Conservation (phyloP, 768 basidiomycete genomes). For the Panaeolus papilionaceus region DNA sequence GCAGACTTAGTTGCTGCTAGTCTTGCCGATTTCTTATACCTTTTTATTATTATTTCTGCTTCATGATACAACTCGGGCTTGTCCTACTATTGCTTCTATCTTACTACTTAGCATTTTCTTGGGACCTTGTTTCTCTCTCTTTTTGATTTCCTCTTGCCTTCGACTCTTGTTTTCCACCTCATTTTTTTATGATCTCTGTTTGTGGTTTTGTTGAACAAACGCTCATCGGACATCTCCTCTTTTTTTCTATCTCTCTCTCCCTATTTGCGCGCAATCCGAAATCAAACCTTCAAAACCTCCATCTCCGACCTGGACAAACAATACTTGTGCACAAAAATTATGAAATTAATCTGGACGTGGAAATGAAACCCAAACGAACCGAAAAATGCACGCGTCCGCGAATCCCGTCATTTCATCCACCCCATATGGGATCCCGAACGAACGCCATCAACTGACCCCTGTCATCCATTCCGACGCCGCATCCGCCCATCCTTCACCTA, state of each 20-base stretch:
- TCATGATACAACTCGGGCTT: slow-evolving; percentile 2
- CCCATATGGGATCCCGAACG: not conserved
- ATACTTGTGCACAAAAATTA: not conserved
- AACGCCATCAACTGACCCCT: not conserved
- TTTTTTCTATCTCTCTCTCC: not conserved
- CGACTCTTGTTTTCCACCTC: not conserved
- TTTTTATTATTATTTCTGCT: slow-evolving; percentile 2
- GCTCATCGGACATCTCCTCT: slow-evolving; percentile 6
- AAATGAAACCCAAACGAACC: slow-evolving; percentile 5
- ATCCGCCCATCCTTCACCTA: not conserved
- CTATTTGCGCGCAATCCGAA: not conserved
- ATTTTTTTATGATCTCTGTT: not conserved
- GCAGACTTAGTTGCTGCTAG: not conserved
- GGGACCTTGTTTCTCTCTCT: not conserved
- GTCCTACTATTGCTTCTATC: not conserved
- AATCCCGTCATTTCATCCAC: not conserved
- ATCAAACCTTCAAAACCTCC: slow-evolving; percentile 1
- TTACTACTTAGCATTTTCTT: not conserved
- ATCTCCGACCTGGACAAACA: not conserved
- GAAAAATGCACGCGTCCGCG: not conserved
- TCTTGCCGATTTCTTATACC: slow-evolving; percentile 3
- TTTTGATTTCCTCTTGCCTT: not conserved
- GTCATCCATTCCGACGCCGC: not conserved
- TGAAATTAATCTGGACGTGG: not conserved
- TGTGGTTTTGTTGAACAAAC: slow-evolving; percentile 12